Evolutionary conservation across 2,329 filamentous ascomycete species (phyloP), one percentile per base, ranked within the genome.

Genomic region (Aspergillus tamarii): DNA sequence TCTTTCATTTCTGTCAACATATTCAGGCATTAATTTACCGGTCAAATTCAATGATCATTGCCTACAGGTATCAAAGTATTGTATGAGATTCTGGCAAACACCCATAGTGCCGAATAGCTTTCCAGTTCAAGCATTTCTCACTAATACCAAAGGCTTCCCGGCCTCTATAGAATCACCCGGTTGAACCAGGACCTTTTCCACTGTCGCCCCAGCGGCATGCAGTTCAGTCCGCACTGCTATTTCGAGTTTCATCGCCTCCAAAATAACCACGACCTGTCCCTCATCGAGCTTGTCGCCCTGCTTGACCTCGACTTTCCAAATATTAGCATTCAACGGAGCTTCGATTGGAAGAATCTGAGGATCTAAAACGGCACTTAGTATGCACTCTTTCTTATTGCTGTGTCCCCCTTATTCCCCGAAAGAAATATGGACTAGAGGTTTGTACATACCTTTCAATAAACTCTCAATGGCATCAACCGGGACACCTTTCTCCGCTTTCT

Each of bases 181-280:
- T 60, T 80, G 80, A 12, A 77, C 74, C 34, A 81, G 63, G 58
- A 81, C 65, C 66, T 80, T 80, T 67, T 80, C 75, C 3, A 82
- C 76, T 39, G 74, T 57, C 57, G 70, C 23, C 60, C 74, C 66
- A 19, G 65, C 70, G 26, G 70, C 70, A 8, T 70, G 66, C 14
- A 71, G 64, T 53, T 77, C 73, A 1, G 73, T 68, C 32, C 75
- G 74, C 23, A 84, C 78, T 16, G 78, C 77, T 63, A 87, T 84
- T 67, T 87, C 85, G 76, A 87, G 81, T 70, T 87, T 87, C 84
- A 87, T 87, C 0, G 84, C 84, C 62, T 87, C 85, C 3, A 87
- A 74, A 3, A 86, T 81, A 1, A 79, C 73, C 1, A 83, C 77
- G 0, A 80, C 70, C 28, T 84, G 78, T 9, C 80, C 80, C 12